phyloP scores from a whole-genome alignment of 129 eudicot species.

The Deinandra increscens region DNA sequence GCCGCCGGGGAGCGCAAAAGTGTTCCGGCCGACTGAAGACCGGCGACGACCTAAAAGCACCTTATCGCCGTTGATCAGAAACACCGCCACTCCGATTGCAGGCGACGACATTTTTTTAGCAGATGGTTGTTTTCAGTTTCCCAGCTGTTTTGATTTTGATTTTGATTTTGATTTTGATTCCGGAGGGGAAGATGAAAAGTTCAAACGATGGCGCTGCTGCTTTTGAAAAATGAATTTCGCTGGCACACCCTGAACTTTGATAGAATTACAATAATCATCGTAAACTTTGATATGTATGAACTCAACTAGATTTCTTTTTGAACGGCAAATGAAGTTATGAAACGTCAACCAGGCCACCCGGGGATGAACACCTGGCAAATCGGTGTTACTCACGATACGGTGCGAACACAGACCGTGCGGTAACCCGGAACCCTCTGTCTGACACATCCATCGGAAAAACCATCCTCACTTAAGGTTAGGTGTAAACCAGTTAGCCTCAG shows the following conservation, averaged over 20 bases:
- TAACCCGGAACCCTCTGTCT: too few relatives aligned
- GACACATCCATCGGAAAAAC: too few relatives aligned
- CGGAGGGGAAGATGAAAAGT: not conserved
- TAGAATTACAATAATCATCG: not conserved
- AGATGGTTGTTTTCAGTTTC: not conserved
- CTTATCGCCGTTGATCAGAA: slow-evolving; percentile 50
- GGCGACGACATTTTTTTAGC: slow-evolving; percentile 35
- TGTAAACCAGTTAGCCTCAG: too few relatives aligned
- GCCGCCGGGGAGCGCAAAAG: slow-evolving; percentile 90
- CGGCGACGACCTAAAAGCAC: slow-evolving; percentile 84
- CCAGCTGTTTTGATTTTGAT: slow-evolving; percentile 3
- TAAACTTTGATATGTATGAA: not conserved
- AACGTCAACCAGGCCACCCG: too few relatives aligned
- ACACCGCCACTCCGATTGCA: slow-evolving; percentile 70
- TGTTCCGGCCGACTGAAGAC: slow-evolving; percentile 57
- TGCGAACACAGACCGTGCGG: too few relatives aligned
- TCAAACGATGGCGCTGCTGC: not conserved
- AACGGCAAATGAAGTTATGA: too few relatives aligned
- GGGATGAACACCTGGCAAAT: too few relatives aligned
- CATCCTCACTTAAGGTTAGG: too few relatives aligned
- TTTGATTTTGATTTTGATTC: not conserved
- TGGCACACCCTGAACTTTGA: slow-evolving; percentile 3
- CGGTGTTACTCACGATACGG: too few relatives aligned
- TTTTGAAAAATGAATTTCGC: not conserved
- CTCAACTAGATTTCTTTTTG: too few relatives aligned